phyloP scores from a whole-genome alignment of 2,329 filamentous ascomycete genomes.

The Didymella exigua region DNA sequence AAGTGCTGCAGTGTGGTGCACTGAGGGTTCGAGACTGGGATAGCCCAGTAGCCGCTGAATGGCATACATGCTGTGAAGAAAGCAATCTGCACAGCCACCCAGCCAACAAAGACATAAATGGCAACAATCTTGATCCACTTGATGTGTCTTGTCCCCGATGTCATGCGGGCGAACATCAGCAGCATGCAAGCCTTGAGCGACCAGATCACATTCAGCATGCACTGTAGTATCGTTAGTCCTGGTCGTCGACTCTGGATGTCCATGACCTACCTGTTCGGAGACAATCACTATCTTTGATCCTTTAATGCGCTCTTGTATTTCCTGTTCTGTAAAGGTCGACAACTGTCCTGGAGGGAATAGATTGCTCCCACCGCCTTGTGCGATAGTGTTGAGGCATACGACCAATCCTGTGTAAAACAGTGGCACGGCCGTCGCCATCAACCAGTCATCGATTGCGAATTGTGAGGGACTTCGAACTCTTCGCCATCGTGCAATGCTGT shows the following conservation, averaged over 20 bases:
- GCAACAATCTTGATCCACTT: conserved; percentile 56
- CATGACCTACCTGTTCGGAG: conserved; percentile 49
- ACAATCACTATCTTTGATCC: conserved; percentile 54
- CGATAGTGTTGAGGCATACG: conserved; percentile 51
- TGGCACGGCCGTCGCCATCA: conserved; percentile 37
- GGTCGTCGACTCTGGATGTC: no score
- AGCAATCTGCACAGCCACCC: conserved; percentile 59
- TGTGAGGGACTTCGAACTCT: conserved; percentile 27
- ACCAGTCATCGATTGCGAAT: conserved; percentile 38
- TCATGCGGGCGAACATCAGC: conserved; percentile 63
- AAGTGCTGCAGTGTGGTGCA: conserved; percentile 64
- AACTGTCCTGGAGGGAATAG: conserved; percentile 49
- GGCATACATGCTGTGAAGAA: conserved; percentile 62
- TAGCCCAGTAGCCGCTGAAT: conserved; percentile 63
- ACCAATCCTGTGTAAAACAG: conserved; percentile 51
- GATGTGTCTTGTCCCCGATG: conserved; percentile 54
- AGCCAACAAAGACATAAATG: conserved; percentile 56
- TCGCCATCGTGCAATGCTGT: conserved; percentile 36
- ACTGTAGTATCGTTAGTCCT: conserved; percentile 56
- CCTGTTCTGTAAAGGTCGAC: conserved; percentile 42
- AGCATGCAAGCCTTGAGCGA: conserved; percentile 63
- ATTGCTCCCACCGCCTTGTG: conserved; percentile 52
- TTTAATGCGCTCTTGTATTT: conserved; percentile 52
- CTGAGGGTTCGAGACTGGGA: conserved; percentile 60
- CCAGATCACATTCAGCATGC: conserved; percentile 65